Conservation (phyloP, 129 eudicot species). For the Oenanthe sinensis region DNA sequence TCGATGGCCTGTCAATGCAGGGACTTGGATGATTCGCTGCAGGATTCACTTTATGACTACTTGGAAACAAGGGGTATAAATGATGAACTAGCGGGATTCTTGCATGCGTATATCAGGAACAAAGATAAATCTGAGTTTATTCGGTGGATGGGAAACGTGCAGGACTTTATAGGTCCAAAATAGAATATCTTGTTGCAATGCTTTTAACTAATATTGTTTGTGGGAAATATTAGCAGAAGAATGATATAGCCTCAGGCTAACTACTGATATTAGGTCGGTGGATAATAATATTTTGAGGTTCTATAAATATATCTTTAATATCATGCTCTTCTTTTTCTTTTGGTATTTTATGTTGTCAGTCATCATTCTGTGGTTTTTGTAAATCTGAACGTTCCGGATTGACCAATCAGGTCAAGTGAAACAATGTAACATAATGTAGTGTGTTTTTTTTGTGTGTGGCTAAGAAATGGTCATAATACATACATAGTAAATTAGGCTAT, state of each 20-base stretch:
- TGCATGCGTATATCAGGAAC: slow-evolving; percentile 30
- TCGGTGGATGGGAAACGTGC: slow-evolving; percentile 35
- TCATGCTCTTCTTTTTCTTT: neutral
- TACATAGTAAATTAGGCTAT: neutral
- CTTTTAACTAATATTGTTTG: neutral
- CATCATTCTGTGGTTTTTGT: neutral
- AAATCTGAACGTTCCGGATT: neutral
- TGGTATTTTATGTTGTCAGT: neutral
- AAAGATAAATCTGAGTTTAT: slow-evolving; percentile 41
- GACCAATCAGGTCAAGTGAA: neutral
- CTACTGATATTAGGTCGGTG: neutral
- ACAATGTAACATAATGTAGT: neutral
- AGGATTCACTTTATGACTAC: slow-evolving; percentile 38
- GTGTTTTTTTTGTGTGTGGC: neutral
- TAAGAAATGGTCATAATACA: neutral
- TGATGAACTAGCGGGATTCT: slow-evolving; percentile 34
- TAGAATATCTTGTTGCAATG: neutral
- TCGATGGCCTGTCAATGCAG: slow-evolving; percentile 19
- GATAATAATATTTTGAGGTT: neutral
- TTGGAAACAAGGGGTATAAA: slow-evolving; percentile 48
- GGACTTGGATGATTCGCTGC: slow-evolving; percentile 50
- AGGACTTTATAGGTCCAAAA: slow-evolving; percentile 16
- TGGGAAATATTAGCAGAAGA: neutral
- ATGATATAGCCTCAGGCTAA: neutral
- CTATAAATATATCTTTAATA: neutral